Base-by-base conservation (phyloP, 2,329 filamentous ascomycete species). In the Fusarium nurragi region DNA sequence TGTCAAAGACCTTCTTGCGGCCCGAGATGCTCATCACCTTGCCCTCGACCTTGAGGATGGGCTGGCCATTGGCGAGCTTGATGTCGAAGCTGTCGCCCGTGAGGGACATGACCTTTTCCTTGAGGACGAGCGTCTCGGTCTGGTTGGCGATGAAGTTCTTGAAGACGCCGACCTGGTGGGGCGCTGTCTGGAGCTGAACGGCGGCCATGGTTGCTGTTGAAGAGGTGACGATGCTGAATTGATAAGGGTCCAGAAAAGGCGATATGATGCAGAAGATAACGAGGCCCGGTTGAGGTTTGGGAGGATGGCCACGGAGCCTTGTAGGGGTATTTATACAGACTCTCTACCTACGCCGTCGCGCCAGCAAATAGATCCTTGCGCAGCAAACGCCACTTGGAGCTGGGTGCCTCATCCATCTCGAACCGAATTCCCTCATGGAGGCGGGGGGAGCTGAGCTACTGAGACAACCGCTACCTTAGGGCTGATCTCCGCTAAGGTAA, bases 41-140 rank as follows among this genome's bases (percentile, higher is more conserved):
- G 65, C 86, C 87, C 62, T 87, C 77, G 39, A 89, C 83, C 63
- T 82, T 81, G 62, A 89, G 75, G 28, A 89, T 68, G 0, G 84
- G 80, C 21, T 80, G 77, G 21, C 86, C 86, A 57, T 81, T 82
- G 40, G 80, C 76, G 6, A 84, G 81, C 51, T 81, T 83, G 74
- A 91, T 84, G 64, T 85, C 84, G 76, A 90, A 91, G 74, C 82
- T 86, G 76, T 90, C 87, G 55, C 87, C 86, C 2, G 83, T 83
- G 10, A 89, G 76, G 4, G 87, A 89, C 56, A 88, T 73, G 18
- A 89, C 79, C 67, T 86, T 87, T 70, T 90, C 87, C 67, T 83
- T 85, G 45, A 91, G 77, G 3, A 86, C 72, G 8, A 91, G 76
- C 3, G 83, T 86, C 69, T 83, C 79, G 7, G 73, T 69, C 28